A percentile compares a stretch with the other conserved stretches of the same genome.
Conservation (phyloP, 371 early-diverging fungal genomes). For the Dichotomocladium elegans region DNA sequence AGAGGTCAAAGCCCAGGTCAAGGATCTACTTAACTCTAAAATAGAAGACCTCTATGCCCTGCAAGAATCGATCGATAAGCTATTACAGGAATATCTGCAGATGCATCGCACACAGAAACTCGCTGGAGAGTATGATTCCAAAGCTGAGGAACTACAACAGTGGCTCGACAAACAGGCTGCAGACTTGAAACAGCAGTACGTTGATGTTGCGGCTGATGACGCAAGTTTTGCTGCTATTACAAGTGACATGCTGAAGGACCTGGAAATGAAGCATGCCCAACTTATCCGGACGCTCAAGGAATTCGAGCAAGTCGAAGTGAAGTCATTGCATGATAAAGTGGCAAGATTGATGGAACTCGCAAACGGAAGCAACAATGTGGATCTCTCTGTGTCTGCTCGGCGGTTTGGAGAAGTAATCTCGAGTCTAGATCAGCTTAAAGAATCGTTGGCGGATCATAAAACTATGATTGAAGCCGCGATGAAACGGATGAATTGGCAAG, state of each 20-base stretch:
- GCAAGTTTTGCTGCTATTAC: conserved; percentile 10
- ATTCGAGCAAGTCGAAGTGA: conserved; percentile 28
- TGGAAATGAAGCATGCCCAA: conserved; percentile 18
- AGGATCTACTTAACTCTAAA: conserved; percentile 24
- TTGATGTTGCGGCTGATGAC: conserved; percentile 37
- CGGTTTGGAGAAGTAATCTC: conserved; percentile 32
- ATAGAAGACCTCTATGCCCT: conserved; percentile 19
- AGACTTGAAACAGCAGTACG: conserved; percentile 17
- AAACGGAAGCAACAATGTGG: conserved; percentile 19
- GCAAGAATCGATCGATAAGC: conserved; percentile 19
- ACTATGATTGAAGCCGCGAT: conserved; percentile 31
- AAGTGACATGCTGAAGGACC: conserved; percentile 6
- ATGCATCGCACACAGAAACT: conserved; percentile 20
- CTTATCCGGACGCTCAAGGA: conserved; percentile 12
- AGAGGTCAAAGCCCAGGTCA: conserved; percentile 14
- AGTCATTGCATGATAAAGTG: conserved; percentile 28
- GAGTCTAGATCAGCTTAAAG: conserved; percentile 26
- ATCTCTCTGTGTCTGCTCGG: conserved; percentile 23
- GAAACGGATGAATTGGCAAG: conserved; percentile 28
- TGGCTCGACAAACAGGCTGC: conserved; percentile 37
- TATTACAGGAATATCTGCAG: conserved; percentile 15
- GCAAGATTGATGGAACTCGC: conserved; percentile 25
- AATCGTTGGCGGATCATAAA: conserved; percentile 26
- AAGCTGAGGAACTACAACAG: conserved; percentile 20
- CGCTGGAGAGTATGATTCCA: conserved; percentile 23